Evolutionary conservation across 176 grass and related monocot genomes (phyloP).

Genomic region (Zoysia pacifica): DNA sequence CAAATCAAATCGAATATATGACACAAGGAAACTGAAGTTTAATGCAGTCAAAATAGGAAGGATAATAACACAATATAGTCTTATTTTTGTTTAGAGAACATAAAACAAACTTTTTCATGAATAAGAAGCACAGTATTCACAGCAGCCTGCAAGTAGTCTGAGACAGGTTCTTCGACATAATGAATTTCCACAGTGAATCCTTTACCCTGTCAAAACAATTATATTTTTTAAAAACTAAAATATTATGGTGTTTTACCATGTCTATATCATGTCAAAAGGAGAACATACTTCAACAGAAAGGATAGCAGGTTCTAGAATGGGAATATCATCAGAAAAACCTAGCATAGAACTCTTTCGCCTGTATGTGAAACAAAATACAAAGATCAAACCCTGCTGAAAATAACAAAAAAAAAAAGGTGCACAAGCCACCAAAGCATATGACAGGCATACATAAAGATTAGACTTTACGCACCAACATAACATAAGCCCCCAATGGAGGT

Average conservation of each 20-base stretch:
- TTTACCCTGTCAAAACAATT: slow-evolving; percentile 67
- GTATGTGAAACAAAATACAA: slow-evolving; percentile 31
- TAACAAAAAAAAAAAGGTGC: neutral
- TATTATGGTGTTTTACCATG: neutral
- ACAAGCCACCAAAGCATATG: neutral
- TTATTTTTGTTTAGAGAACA: slow-evolving; percentile 11
- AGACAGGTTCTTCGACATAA: slow-evolving; percentile 91
- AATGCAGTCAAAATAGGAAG: slow-evolving; percentile 6
- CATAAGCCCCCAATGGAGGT: neutral
- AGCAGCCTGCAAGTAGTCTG: slow-evolving; percentile 79
- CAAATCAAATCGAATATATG: neutral
- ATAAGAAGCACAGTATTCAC: slow-evolving; percentile 79
- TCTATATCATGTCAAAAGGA: slow-evolving; percentile 24
- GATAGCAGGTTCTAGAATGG: slow-evolving; percentile 74
- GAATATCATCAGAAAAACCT: slow-evolving; percentile 56
- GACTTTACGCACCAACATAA: neutral
- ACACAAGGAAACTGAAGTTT: neutral
- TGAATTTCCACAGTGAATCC: slow-evolving; percentile 84
- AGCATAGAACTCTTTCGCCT: slow-evolving; percentile 60
- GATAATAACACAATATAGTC: slow-evolving; percentile 27
- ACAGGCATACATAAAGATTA: neutral
- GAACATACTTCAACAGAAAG: slow-evolving; percentile 94
- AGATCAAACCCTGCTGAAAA: slow-evolving; percentile 9
- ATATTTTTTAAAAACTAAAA: slow-evolving; percentile 25
- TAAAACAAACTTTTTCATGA: slow-evolving; percentile 70